phyloP scores from a whole-genome alignment of 73 alveolate genomes.

The Tetrahymena elliotti region DNA sequence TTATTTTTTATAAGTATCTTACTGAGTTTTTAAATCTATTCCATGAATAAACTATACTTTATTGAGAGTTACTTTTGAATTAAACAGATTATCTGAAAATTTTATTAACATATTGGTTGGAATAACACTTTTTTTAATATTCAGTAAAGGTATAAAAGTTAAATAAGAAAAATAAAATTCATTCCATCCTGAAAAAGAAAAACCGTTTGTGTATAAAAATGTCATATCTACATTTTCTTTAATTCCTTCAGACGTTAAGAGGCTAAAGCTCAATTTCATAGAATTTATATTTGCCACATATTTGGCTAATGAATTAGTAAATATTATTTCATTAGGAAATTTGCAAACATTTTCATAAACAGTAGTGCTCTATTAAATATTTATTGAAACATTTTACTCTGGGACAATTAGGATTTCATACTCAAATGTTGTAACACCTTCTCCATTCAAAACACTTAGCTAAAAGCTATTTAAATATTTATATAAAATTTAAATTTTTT shows the following conservation, averaged over 20 bases:
- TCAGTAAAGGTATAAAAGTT: not conserved
- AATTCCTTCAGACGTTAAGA: not conserved
- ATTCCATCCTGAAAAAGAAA: not conserved
- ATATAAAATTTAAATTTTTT: not conserved
- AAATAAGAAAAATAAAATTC: not conserved
- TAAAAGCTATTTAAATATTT: not conserved
- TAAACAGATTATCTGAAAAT: not conserved
- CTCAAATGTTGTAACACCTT: not conserved
- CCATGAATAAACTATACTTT: not conserved
- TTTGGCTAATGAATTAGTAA: not conserved
- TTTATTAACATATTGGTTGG: not conserved
- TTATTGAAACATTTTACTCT: not conserved
- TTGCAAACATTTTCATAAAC: not conserved
- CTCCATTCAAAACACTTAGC: not conserved
- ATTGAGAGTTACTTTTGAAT: not conserved
- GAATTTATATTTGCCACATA: not conserved
- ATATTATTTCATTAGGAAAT: not conserved
- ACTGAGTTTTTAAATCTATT: not conserved
- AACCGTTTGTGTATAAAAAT: not conserved
- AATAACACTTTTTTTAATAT: not conserved
- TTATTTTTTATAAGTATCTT: not conserved
- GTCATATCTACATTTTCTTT: not conserved
- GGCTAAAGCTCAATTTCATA: not conserved
- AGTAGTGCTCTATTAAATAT: not conserved
- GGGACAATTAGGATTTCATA: not conserved